phyloP scores from a whole-genome alignment of 306 rosid genomes.

The Lablab purpureus region DNA sequence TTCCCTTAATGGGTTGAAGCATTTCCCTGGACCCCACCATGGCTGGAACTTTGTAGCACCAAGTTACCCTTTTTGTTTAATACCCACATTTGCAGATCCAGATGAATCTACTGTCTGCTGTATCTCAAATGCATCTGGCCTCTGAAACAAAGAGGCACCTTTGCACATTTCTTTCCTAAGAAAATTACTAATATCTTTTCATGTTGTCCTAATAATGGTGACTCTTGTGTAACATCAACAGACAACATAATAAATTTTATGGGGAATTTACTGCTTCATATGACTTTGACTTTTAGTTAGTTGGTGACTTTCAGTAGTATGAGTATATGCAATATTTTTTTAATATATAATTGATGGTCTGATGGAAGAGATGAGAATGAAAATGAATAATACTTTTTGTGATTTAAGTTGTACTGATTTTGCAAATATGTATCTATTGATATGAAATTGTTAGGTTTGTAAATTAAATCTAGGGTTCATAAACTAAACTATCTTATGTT shows the following conservation, averaged over 20 bases:
- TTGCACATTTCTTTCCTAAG: background rate
- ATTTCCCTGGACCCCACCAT: background rate
- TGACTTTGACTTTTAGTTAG: slow-evolving; percentile 16
- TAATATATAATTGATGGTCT: slow-evolving; percentile 8
- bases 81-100: background rate
- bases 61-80: background rate
- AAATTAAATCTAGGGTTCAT: background rate
- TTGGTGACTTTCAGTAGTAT: background rate
- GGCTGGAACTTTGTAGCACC: slow-evolving; percentile 1
- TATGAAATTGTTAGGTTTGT: slow-evolving; percentile 8
- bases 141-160: slow-evolving; percentile 13
- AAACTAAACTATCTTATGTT: background rate
- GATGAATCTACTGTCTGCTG: background rate
- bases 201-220: background rate
- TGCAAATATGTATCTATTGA: background rate
- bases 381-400: slow-evolving; percentile 8
- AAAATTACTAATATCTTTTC: background rate
- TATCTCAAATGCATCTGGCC: slow-evolving; percentile 6
- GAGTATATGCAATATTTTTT: background rate
- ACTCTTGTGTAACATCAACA: background rate
- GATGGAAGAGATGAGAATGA: slow-evolving; percentile 23
- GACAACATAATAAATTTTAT: background rate
- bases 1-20: background rate
- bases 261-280: slow-evolving; percentile 1
- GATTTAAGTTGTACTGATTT: background rate